These are phyloP conservation scores for Talaromyces stipitatus DNA, from an alignment of 495 filamentous ascomycete genomes.

Conservation along the genomic window DNA sequence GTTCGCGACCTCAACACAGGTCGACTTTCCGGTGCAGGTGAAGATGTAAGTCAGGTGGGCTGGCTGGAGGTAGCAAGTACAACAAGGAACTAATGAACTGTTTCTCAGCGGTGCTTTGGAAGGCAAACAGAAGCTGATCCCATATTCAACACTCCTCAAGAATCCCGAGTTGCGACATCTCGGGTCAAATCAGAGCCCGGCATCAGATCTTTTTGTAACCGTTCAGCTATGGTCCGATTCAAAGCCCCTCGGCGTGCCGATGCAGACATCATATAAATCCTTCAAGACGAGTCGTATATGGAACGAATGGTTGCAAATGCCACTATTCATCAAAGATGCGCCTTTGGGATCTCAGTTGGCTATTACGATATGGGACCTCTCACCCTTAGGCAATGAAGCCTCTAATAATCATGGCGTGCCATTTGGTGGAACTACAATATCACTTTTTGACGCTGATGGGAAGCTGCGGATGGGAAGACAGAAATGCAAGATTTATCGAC, in stretches of 20 bases:
- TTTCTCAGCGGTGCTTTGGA: slow-evolving; percentile 71
- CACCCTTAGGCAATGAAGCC: slow-evolving; percentile 59
- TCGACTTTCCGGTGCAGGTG: slow-evolving; percentile 71
- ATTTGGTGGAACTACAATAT: slow-evolving; percentile 88
- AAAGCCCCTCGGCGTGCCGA: slow-evolving; percentile 83
- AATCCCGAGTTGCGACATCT: slow-evolving; percentile 74
- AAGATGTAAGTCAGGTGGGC: slow-evolving; percentile 56
- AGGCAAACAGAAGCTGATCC: slow-evolving; percentile 71
- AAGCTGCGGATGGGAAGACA: slow-evolving; percentile 85
- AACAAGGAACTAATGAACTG: slow-evolving; percentile 8
- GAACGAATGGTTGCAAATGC: slow-evolving; percentile 94
- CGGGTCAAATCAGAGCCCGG: slow-evolving; percentile 64
- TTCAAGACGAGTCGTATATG: slow-evolving; percentile 77
- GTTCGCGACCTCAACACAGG: slow-evolving; percentile 76
- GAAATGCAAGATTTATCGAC: slow-evolving; percentile 78
- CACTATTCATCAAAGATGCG: slow-evolving; percentile 71
- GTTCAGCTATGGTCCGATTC: slow-evolving; percentile 93
- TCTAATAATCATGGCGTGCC: slow-evolving; percentile 70
- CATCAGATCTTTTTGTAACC: slow-evolving; percentile 88
- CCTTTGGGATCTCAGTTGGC: slow-evolving; percentile 77
- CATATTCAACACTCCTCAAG: slow-evolving; percentile 69
- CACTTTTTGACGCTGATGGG: slow-evolving; percentile 85
- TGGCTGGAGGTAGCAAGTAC: not conserved
- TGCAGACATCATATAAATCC: slow-evolving; percentile 85
- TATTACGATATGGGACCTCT: slow-evolving; percentile 93